Base-by-base conservation (phyloP, 768 basidiomycete species). In the Lanmaoa rubissima region DNA sequence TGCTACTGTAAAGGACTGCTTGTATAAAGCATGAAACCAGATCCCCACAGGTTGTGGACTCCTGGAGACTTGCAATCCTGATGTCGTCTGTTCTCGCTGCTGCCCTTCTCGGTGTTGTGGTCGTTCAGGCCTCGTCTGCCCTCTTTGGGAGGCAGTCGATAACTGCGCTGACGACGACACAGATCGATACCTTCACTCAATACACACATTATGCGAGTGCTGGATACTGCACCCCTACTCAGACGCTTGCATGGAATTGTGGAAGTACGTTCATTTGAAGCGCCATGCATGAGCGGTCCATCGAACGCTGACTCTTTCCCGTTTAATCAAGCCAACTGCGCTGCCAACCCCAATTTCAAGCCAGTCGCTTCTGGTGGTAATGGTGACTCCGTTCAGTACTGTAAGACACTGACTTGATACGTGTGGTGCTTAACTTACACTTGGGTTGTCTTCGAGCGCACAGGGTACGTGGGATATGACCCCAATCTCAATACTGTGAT, bases 401-500 rank as follows among this genome's bases (percentile, higher is more conserved):
- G 78, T 79, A 35, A 64, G 69, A 32, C 2, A 6, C 4, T 26
- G 6, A 13, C 17, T 17, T 54, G 10, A 39, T n/a, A n/a, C 2
- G 1, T 21, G n/a, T 17, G 16, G 21, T 35, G 4, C 2, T 19
- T 31, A 1, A n/a, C 48, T 55, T 5, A 45, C 6, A 8, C 35
- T 31, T 43, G 17, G 41, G n/a, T 44, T 43, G 8, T 40, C 26
- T 43, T 21, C 12, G 42, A 35, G 52, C 26, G 28, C 7, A 31
- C 26, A 82, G 82, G 81, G 81, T 82, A 71, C 51, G 82, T 83
- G 31, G 82, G 82, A n/a, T 83, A 73, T 57, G 78, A 78, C 54
- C 75, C 80, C 0, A 65, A 58, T 1, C 62, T 77, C 31, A 2
- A 64, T 10, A 69, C 66, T 3, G 75, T 76, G 35, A 72, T 77